Conservation (phyloP, 2,329 filamentous ascomycete species). For the Fusarium buharicum region DNA sequence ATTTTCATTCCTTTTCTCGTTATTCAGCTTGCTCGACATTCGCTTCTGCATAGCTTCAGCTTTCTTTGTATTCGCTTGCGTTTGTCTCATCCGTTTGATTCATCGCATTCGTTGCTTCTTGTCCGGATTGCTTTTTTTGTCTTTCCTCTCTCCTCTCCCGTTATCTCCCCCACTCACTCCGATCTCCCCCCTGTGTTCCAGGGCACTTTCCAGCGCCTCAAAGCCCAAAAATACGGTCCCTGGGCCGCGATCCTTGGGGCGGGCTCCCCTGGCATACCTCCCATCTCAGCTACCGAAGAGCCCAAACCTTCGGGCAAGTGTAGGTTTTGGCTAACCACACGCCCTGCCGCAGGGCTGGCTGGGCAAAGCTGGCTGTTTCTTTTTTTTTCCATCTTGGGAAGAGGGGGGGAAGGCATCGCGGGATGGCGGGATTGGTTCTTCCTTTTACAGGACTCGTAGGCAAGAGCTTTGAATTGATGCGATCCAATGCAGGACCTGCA, state of each 20-base stretch:
- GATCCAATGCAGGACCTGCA: slow-evolving; percentile 32
- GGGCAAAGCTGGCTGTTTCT: neutral
- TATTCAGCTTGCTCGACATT: slow-evolving; percentile 9
- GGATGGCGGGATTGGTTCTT: slow-evolving; percentile 14
- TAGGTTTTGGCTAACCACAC: slow-evolving; percentile 19
- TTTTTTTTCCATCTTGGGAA: slow-evolving; percentile 22
- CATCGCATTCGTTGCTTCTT: slow-evolving; percentile 14
- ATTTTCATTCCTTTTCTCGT: slow-evolving; percentile 17
- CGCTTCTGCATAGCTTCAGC: slow-evolving; percentile 3
- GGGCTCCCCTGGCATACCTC: slow-evolving; percentile 23
- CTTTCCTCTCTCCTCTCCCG: slow-evolving; percentile 33
- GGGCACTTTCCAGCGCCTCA: slow-evolving; percentile 8
- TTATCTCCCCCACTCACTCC: slow-evolving; percentile 23
- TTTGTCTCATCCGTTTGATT: slow-evolving; percentile 16
- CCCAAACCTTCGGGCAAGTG: slow-evolving; percentile 18
- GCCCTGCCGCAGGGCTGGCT: slow-evolving; percentile 25
- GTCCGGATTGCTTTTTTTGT: slow-evolving; percentile 30
- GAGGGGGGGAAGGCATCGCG: slow-evolving; percentile 14
- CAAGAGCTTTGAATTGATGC: slow-evolving; percentile 20
- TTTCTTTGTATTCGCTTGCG: slow-evolving; percentile 6
- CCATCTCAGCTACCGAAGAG: slow-evolving; percentile 7
- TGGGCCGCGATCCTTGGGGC: slow-evolving; percentile 11
- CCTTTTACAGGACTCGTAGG: neutral
- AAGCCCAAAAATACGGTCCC: slow-evolving; percentile 23
- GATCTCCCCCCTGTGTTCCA: neutral